phyloP scores from a whole-genome alignment of 495 filamentous ascomycete species.

The Umbilicaria muhlenbergii region DNA sequence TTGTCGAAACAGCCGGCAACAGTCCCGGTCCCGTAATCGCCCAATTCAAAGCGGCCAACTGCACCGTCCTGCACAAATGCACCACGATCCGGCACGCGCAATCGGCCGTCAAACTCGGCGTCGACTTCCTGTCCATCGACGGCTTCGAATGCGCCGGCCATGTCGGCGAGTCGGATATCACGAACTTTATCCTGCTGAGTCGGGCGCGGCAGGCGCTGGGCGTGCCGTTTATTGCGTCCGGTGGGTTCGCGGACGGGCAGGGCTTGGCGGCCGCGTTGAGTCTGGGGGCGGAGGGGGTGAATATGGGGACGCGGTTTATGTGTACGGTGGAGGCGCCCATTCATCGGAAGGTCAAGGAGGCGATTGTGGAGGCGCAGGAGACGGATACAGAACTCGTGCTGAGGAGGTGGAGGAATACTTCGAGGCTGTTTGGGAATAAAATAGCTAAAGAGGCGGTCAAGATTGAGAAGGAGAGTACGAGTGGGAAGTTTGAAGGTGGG shows the following conservation, averaged over 20 bases:
- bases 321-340: constrained; percentile 57
- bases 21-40: constrained; percentile 81
- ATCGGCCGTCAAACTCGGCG: constrained; percentile 82
- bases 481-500: constrained; percentile 57
- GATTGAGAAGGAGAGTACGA: constrained; percentile 70
- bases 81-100: constrained; percentile 91
- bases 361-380: constrained; percentile 79
- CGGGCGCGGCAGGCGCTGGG: constrained; percentile 71
- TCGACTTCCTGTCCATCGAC: constrained; percentile 92
- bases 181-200: constrained; percentile 87
- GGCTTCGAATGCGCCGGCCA: constrained; percentile 97
- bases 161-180: constrained; percentile 91
- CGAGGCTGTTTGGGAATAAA: constrained; percentile 77
- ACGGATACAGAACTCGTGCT: constrained; percentile 82
- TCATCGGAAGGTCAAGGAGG: constrained; percentile 81
- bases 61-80: constrained; percentile 87
- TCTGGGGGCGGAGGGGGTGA: constrained; percentile 87
- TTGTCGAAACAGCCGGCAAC: constrained; percentile 96
- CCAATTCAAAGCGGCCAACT: constrained; percentile 66
- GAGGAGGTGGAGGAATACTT: constrained; percentile 86
- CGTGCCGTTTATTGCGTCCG: constrained; percentile 87
- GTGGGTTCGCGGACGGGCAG: constrained; percentile 90
- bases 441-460: constrained; percentile 64
- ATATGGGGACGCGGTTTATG: constrained; percentile 83
- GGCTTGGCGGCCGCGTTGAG: constrained; percentile 84